Evolutionary conservation across 768 basidiomycete genomes (phyloP).

Genomic region (Candolleomyces aberdarensis): DNA sequence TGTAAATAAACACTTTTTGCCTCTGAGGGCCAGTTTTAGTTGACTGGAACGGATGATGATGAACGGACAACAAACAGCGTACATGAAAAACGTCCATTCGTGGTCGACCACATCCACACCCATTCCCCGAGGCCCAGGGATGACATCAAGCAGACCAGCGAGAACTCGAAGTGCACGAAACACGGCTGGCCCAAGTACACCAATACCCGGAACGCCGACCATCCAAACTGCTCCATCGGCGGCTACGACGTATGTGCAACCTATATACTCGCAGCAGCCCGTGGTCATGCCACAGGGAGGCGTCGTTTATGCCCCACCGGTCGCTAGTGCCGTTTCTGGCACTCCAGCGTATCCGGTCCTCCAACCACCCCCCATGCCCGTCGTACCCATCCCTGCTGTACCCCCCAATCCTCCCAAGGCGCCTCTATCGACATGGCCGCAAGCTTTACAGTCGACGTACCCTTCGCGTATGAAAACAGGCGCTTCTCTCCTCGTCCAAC

Average conservation of each 20-base stretch:
- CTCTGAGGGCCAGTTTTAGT: background rate
- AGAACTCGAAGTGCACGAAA: conserved; percentile 29
- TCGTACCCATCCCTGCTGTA: conserved; percentile 30
- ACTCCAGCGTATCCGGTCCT: too few species aligned
- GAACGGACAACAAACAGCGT: conserved; percentile 20
- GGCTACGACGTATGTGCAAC: conserved; percentile 30
- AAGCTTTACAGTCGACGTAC: conserved; percentile 81
- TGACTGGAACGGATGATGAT: background rate
- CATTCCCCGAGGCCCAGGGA: conserved; percentile 36
- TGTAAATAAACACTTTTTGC: too few species aligned
- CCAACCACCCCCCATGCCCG: conserved; percentile 12
- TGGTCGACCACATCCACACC: conserved; percentile 65
- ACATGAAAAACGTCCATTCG: conserved; percentile 66
- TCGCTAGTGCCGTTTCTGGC: too few species aligned
- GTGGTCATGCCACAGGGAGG: background rate
- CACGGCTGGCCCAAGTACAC: conserved; percentile 30
- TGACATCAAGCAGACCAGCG: conserved; percentile 17
- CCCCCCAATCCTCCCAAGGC: conserved; percentile 50
- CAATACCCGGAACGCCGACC: conserved; percentile 37
- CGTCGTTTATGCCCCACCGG: too few species aligned
- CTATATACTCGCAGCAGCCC: conserved; percentile 22
- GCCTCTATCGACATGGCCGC: conserved; percentile 57
- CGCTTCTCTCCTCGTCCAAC: conserved; percentile 86
- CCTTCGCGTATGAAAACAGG: conserved; percentile 90
- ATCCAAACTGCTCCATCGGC: conserved; percentile 28